Conservation (phyloP, 2,329 filamentous ascomycete species). For the Akanthomyces muscarius region DNA sequence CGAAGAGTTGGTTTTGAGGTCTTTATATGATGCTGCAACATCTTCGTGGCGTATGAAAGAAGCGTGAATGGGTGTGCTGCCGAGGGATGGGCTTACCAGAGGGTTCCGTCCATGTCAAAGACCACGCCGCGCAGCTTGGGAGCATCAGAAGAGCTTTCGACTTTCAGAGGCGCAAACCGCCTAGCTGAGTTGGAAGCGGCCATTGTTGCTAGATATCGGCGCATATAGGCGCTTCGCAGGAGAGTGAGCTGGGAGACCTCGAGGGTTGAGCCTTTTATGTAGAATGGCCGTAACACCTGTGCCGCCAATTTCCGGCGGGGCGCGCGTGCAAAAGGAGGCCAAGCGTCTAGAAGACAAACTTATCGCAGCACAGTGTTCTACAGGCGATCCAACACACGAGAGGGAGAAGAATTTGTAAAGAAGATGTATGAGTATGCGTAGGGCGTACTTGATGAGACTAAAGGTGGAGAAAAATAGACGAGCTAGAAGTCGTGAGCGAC, state of each 20-base stretch:
- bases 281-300: background rate
- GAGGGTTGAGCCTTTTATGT: constrained; percentile 9
- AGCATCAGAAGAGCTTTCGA: constrained; percentile 30
- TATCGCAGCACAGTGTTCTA: background rate
- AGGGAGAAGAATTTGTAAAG: background rate
- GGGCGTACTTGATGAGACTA: background rate
- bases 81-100: constrained; percentile 61
- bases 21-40: background rate
- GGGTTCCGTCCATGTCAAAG: constrained; percentile 93
- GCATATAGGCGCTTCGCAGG: constrained; percentile 19
- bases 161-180: constrained; percentile 55
- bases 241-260: background rate
- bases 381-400: no score
- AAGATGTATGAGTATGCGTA: background rate
- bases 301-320: background rate
- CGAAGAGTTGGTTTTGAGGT: background rate
- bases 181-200: constrained; percentile 32
- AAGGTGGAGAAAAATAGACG: constrained; percentile 1
- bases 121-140: constrained; percentile 59
- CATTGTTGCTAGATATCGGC: constrained; percentile 40
- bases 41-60: no score
- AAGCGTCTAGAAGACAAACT: background rate
- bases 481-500: background rate
- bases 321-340: background rate
- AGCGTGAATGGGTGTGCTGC: background rate